Base-by-base conservation (phyloP, 495 filamentous ascomycete genomes). In the Bacidia rubella region DNA sequence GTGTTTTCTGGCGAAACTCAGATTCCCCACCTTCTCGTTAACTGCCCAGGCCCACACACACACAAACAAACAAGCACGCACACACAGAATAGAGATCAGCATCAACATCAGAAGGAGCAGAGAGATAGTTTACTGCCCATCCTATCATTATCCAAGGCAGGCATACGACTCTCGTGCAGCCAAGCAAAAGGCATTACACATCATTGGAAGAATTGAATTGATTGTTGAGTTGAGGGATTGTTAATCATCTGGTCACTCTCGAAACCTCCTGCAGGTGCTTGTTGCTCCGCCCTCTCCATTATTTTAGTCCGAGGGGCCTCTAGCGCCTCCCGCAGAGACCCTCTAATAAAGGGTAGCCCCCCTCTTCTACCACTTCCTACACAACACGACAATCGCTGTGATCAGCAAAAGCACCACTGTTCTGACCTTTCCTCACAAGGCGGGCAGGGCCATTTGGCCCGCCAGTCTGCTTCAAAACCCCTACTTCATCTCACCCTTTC, bases 371-470 rank as follows among this genome's bases (percentile, higher is more conserved):
- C 47, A 20, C 1, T 50, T 39, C 23, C 46, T 44, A 42, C 20
- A 25, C 19, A 23, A 12, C 44, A 29, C 45, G 27, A 32, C 17
- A 38, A 32, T 26, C 9, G 25, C 22, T 35, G 29, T 15, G 29
- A 44, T 9, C 41, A 9, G 41, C 41, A 44, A 9, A 7, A 17
- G 19, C 15, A 22, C 20, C n/a, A n/a, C 41, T 44, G 12, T 47
- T 54, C 48, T 54, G 47, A 46, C 53, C 40, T 21, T 50, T 35
- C 22, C 38, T 38, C 48, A 21, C 35, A 25, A 46, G 19, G 39
- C 52, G 49, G 54, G 52, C 25, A 52, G 58, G 58, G 54, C 55
- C n/a, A n/a, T 46, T 44, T 52, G 38, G 55, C 55, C 58, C 49
- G 58, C 52, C 53, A 53, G 55, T 48, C 38, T 40, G 26, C 45